Base-by-base conservation (phyloP, 2,329 filamentous ascomycete genomes). In the Tolypocladium sp. region DNA sequence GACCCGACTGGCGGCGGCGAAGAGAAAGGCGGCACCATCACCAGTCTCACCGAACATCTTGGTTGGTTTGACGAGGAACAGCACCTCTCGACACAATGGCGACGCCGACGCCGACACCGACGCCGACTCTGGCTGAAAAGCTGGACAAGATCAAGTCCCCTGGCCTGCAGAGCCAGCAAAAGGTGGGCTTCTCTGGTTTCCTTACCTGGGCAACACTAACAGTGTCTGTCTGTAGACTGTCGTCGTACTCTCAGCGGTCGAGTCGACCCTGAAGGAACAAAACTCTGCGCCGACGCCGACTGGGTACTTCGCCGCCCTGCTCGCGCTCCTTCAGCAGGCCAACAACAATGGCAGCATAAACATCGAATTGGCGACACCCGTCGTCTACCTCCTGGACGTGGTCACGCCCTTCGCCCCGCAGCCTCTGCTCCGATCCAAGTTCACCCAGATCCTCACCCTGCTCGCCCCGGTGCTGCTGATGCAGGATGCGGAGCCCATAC, bases 131-230 rank as follows among this genome's bases (percentile, higher is more conserved):
- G 70, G 86, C 89, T 73, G 93, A 96, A 80, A 95, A 92, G 81
- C 85, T 99, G 73, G 90, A 93, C 79, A 97, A 95, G 84, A 97
- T 97, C 75, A 90, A 94, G 77, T 94, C 90, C 71, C 94, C 94
- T 59, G 96, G 96, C 76, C 85, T 97, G 69, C 91, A 97, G 76
- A 96, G 90, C 73, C 92, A 97, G 77, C 87, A 96, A 74, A 91
- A 92, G 83, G 92, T 94, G 78, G 66, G 79, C 73, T 22, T 20
- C 30, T 54, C 49, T 51, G 64, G 58, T 58, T 57, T 62, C 22
- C 63, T 53, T 51, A 58, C 61, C 4, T 7, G 46, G 55, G 46
- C 62, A 57, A 27, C 30, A 58, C 49, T 59, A 17, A 56, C 38
- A 27, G 20, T 37, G 27, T 55, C 15, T 38, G 20, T 42, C 46